A percentile compares a stretch with the other conserved stretches of the same genome.
phyloP scores from a whole-genome alignment of 805 yeast species.

The Isabelozyma pseudorhagii region DNA sequence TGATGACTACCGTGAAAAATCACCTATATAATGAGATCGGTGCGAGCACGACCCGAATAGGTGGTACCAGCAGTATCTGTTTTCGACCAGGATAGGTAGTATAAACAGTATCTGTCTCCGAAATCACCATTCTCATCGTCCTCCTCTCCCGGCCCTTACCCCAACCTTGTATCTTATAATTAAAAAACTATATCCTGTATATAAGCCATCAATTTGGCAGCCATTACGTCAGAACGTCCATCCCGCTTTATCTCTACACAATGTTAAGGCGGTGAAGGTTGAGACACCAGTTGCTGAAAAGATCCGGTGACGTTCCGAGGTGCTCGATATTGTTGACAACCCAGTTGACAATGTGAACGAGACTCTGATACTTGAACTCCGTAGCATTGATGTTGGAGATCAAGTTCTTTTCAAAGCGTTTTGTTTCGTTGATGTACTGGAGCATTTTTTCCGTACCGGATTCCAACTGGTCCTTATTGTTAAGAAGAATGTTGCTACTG shows the following conservation, averaged over 20 bases:
- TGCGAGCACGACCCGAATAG: neutral
- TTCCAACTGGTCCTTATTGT: slow-evolving; percentile 9
- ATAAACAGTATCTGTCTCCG: no score
- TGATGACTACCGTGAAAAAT: no score
- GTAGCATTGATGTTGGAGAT: slow-evolving; percentile 14
- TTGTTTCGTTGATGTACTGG: slow-evolving; percentile 16
- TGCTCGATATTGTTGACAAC: slow-evolving; percentile 25
- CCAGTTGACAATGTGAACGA: slow-evolving; percentile 30
- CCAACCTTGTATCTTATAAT: no score
- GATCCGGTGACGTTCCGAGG: neutral
- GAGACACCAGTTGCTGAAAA: slow-evolving; percentile 9
- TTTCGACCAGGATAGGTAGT: no score
- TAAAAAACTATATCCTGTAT: neutral
- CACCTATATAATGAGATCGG: neutral
- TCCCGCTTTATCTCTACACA: neutral
- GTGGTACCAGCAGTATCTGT: no score
- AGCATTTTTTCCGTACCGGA: slow-evolving; percentile 12
- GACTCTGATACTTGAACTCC: slow-evolving; percentile 11
- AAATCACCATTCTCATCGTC: no score
- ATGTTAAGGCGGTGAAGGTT: neutral
- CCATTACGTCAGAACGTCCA: neutral
- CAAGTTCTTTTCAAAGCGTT: slow-evolving; percentile 25
- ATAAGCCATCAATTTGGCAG: neutral
- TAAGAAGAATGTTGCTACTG: slow-evolving; percentile 26
- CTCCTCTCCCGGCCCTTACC: no score